Evolutionary conservation across 495 filamentous ascomycete species (phyloP).

Genomic region (Haplographium delicatum): DNA sequence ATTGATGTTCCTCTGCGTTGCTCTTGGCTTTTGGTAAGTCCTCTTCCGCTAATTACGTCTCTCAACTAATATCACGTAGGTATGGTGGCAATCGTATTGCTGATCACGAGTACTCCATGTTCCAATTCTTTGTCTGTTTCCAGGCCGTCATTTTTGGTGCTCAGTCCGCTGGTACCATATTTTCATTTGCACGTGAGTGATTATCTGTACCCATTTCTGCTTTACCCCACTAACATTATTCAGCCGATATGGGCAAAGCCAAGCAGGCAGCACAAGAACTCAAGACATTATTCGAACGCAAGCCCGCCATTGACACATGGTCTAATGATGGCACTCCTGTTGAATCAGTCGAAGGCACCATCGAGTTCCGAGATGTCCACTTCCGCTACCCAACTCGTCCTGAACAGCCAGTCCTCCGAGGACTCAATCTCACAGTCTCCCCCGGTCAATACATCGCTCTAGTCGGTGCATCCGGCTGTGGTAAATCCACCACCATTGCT

Average conservation of each 20-base stretch:
- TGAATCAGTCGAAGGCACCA: conserved; percentile 53
- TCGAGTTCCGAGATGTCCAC: conserved; percentile 75
- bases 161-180: conserved; percentile 81
- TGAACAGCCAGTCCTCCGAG: conserved; percentile 72
- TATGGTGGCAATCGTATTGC: conserved; percentile 79
- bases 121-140: conserved; percentile 85
- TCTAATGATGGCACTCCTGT: conserved; percentile 61
- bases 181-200: conserved; percentile 65
- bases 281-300: conserved; percentile 72
- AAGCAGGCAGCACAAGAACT: conserved; percentile 72
- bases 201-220: no score
- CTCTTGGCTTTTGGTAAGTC: conserved; percentile 76
- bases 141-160: conserved; percentile 73
- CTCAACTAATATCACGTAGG: conserved; percentile 16
- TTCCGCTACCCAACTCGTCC: conserved; percentile 79
- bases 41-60: not conserved
- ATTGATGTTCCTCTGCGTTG: conserved; percentile 74
- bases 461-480: conserved; percentile 77
- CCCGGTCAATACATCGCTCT: conserved; percentile 77
- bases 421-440: conserved; percentile 64
- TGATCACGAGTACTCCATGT: conserved; percentile 61
- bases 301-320: conserved; percentile 79
- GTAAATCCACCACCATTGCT: conserved; percentile 77
- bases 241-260: conserved; percentile 79
- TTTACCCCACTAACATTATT: conserved; percentile 18